phyloP scores from a whole-genome alignment of 768 basidiomycete genomes.

The Mycena chlorophos region DNA sequence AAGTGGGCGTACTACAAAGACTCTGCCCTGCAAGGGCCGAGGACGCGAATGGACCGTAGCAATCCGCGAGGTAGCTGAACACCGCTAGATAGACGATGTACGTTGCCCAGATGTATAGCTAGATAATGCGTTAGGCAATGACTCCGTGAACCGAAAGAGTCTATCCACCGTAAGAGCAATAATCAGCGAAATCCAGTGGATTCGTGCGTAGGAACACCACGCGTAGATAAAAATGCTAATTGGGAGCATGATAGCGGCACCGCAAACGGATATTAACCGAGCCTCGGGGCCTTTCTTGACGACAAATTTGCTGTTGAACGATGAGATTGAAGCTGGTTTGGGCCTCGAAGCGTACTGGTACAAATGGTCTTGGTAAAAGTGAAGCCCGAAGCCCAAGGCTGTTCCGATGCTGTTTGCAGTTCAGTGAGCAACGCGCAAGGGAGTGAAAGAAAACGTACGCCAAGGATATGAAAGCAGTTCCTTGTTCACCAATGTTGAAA shows the following conservation, averaged over 20 bases:
- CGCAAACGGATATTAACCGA: slow-evolving; percentile 50
- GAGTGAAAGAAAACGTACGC: neutral
- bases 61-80: slow-evolving; percentile 60
- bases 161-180: slow-evolving; percentile 46
- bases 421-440: neutral
- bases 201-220: slow-evolving; percentile 54
- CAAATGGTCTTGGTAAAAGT: slow-evolving; percentile 45
- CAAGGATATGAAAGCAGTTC: slow-evolving; percentile 50
- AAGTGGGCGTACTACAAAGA: slow-evolving; percentile 48
- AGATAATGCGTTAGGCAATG: neutral
- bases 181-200: slow-evolving; percentile 57
- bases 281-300: slow-evolving; percentile 45
- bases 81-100: slow-evolving; percentile 57
- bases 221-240: slow-evolving; percentile 66
- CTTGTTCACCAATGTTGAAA: slow-evolving; percentile 52
- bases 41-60: slow-evolving; percentile 57
- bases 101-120: slow-evolving; percentile 49
- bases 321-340: neutral
- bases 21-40: slow-evolving; percentile 65
- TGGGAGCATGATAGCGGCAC: slow-evolving; percentile 50
- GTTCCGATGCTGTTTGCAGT: slow-evolving; percentile 42
- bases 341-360: slow-evolving; percentile 39
- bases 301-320: slow-evolving; percentile 27
- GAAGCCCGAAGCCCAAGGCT: slow-evolving; percentile 42
- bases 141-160: neutral